Evolutionary conservation across 1,284 basidiomycete species (phyloP), one percentile per base, ranked within the genome.

Genomic region (Bondarzewia mesenterica): DNA sequence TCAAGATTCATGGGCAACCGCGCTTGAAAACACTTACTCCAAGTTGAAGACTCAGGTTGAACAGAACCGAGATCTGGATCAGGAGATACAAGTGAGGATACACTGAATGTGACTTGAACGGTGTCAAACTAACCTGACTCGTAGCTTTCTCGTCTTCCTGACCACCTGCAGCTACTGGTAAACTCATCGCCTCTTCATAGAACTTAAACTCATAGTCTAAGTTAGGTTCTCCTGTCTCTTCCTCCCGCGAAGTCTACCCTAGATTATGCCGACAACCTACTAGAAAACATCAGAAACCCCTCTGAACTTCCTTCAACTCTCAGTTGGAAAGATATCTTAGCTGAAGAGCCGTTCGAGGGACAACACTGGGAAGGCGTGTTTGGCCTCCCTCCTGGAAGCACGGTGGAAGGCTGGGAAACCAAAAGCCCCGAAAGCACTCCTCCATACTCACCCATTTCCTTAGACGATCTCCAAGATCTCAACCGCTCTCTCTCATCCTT

Each of bases 271-370:
- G 70, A 76, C 6, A 49, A 63, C 0, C 75, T 78, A 52, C 66
- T 84, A 7, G 66, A 82, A 32, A 60, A 56, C 1, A 60, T 71
- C 7, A 63, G 60, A 22, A 71, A 79, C 52, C 78, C 80, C 23
- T 63, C 68, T 0, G 52, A 63, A 23, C 57, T 66, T 2, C 63
- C 71, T 10, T 60, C 67, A 6, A 57, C 65, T 4, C 61, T 85
- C 7, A 85, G 80, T 10, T 89, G 85, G 88, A 70, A 74, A 50
- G 74, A 79, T n/a, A 88, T 90, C 47, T 70, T 89, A 14, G 74
- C 74, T 1, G 85, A 86, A 56, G 86, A 89, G 47, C 84, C 85
- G 2, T 85, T 85, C 53, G 80, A 86, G 62, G 85, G 84, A 6
- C 79, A 88, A 51, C 85, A 88, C 54, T 87, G 85, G 85, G 72